A percentile compares a stretch with the other conserved stretches of the same genome.
phyloP scores from a whole-genome alignment of 2,329 filamentous ascomycete species.

The Westerdykella sp. region DNA sequence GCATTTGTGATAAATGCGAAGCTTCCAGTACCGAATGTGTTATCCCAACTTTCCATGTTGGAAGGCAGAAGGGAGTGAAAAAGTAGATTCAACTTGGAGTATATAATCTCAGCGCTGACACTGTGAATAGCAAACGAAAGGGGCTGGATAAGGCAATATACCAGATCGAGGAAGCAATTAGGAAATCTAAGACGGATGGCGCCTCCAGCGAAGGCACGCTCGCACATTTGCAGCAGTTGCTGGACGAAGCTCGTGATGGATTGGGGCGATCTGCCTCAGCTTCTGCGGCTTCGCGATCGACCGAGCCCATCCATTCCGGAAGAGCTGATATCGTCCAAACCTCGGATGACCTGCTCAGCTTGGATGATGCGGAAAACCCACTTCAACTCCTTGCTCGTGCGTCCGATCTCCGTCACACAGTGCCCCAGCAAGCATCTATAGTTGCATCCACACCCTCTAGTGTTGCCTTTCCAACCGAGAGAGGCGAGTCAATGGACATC shows the following conservation, averaged over 20 bases:
- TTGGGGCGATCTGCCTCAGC: conserved; percentile 1
- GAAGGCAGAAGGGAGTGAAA: conserved; percentile 69
- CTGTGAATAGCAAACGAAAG: conserved; percentile 56
- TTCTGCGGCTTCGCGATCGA: conserved; percentile 8
- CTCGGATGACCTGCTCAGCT: conserved; percentile 45
- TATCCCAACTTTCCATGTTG: conserved; percentile 62
- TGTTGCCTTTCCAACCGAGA: conserved; percentile 27
- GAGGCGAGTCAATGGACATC: conserved; percentile 44
- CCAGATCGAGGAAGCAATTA: conserved; percentile 62
- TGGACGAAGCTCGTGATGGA: conserved; percentile 43
- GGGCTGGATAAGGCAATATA: conserved; percentile 68
- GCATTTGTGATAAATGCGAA: conserved; percentile 56
- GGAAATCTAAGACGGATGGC: conserved; percentile 26
- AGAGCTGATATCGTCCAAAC: conserved; percentile 24
- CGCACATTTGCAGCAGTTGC: conserved; percentile 44
- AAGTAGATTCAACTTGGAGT: conserved; percentile 48
- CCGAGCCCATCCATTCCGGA: conserved; percentile 9
- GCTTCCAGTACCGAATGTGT: conserved; percentile 57
- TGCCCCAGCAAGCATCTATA: conserved; percentile 19
- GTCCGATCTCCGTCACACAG: conserved; percentile 59
- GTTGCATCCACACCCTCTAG: conserved; percentile 24
- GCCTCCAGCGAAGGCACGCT: conserved; percentile 18
- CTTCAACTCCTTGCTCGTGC: conserved; percentile 66
- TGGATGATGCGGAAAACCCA: conserved; percentile 70
- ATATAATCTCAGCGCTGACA: conserved; percentile 5